These are phyloP conservation scores for Lasiodiplodia sp. DNA, from an alignment of 2,329 filamentous ascomycete genomes.

Conservation along the genomic window DNA sequence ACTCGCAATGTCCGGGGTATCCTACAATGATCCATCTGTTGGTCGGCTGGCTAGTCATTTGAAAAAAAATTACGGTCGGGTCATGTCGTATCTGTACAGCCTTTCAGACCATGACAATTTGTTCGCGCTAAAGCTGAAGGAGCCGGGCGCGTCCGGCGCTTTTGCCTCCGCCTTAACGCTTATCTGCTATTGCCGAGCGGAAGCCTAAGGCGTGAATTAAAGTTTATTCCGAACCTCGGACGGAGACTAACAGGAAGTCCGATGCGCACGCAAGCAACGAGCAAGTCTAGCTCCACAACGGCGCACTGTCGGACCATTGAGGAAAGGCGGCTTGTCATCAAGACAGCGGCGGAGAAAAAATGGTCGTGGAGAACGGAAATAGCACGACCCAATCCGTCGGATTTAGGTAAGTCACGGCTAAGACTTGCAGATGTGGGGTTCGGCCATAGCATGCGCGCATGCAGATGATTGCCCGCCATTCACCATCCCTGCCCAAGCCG, in stretches of 20 bases:
- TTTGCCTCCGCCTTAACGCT: background rate
- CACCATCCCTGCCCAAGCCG: slow-evolving; percentile 4
- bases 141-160: background rate
- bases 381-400: slow-evolving; percentile 13
- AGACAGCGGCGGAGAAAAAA: background rate
- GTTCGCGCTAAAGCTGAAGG: background rate
- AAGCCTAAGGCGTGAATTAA: background rate
- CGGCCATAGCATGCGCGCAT: background rate
- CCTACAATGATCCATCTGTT: background rate
- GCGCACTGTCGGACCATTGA: slow-evolving; percentile 1
- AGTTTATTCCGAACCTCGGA: background rate
- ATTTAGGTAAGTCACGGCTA: slow-evolving; percentile 9
- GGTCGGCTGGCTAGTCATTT: background rate
- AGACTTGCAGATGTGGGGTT: slow-evolving; percentile 25
- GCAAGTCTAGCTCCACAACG: background rate
- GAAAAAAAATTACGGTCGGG: background rate
- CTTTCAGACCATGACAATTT: background rate
- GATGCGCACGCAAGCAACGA: background rate
- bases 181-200: background rate
- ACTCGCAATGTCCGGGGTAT: no score
- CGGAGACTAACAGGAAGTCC: background rate
- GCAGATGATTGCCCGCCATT: slow-evolving; percentile 18
- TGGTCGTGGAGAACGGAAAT: slow-evolving; percentile 6
- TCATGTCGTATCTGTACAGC: background rate
- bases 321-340: background rate